Conservation (phyloP, 768 basidiomycete species). For the Pholiota microspora region DNA sequence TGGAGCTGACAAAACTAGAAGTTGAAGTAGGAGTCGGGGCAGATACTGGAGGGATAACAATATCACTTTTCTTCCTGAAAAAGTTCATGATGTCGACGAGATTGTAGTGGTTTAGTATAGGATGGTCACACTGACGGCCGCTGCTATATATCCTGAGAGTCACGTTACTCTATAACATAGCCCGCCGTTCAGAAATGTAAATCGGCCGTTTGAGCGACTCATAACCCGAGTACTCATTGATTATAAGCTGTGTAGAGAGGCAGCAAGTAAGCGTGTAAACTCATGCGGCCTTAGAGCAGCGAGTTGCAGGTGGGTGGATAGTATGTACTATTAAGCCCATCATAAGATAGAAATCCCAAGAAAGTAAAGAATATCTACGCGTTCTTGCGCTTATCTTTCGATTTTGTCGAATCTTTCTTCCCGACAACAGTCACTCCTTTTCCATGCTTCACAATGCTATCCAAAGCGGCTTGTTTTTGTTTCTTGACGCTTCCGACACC, state of each 20-base stretch:
- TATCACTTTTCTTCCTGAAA: conserved; percentile 66
- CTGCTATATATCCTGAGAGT: background rate
- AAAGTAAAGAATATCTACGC: background rate
- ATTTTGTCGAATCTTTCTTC: conserved; percentile 46
- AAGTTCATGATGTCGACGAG: conserved; percentile 50
- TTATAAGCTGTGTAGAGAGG: too few species aligned
- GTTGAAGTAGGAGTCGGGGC: conserved; percentile 26
- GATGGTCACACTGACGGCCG: background rate
- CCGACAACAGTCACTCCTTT: conserved; percentile 88
- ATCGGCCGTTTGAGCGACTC: too few species aligned
- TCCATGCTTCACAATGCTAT: conserved; percentile 79
- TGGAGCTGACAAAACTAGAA: conserved; percentile 20
- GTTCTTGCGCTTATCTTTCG: conserved; percentile 34
- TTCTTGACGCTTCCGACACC: conserved; percentile 60
- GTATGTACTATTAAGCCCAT: too few species aligned
- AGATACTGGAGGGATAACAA: conserved; percentile 66
- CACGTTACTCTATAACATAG: conserved; percentile 5
- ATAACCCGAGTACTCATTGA: too few species aligned
- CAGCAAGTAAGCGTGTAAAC: too few species aligned
- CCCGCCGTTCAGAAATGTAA: too few species aligned
- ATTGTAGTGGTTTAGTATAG: conserved; percentile 9
- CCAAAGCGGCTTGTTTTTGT: conserved; percentile 82
- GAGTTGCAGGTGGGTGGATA: too few species aligned
- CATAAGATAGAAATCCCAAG: too few species aligned
- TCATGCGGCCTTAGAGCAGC: too few species aligned